Evolutionary conservation across 306 rosid genomes (phyloP), one percentile per base, ranked within the genome.

Genomic region (Begonia loranthoides): DNA sequence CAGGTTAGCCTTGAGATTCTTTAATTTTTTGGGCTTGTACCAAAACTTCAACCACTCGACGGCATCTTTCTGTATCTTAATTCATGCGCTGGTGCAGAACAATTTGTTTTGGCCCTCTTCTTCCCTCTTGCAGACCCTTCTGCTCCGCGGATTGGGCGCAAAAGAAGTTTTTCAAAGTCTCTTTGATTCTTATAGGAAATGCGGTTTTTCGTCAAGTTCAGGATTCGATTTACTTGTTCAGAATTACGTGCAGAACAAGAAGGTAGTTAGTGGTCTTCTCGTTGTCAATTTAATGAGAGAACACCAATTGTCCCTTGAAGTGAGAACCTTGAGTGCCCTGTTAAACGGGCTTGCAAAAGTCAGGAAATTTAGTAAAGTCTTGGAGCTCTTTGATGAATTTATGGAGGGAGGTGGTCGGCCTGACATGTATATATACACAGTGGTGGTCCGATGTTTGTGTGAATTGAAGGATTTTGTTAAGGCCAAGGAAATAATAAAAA

Each of bases 1-100:
- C 72, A 82, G 68, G 76, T 66, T 85, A 66, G 95, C 95, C 17
- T 63, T 89, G 69, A 75, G 95, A 51, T 85, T 89, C 79, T 89
- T 89, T 76, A 89, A 89, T 64, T 89, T 85, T 57, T 64, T 89
- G 55, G 97, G 97, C 34, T 66, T 89, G 53, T 90, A 82, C 75
- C 58, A 63, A 65, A 78, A 71, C 61, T 79, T 89, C 70, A 64
- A 70, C 52, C 97, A 89, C 51, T 77, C 97, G 1, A 66, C 72
- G 10, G 51, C 87, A 58, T 85, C 95, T 10, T 89, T 82, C 57
- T 73, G 90, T 24, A 79, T 89, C 49, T 60, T 89, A 71, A 67
- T 89, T 51, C 97, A 85, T 12, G 69, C 90, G 13, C 78, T 85
- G 13, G 79, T 72, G 34, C 82, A 76, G 15, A 54, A 57, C 14